Evolutionary conservation across 768 basidiomycete genomes (phyloP).

Genomic region (Porpolomopsis calyptriformis): DNA sequence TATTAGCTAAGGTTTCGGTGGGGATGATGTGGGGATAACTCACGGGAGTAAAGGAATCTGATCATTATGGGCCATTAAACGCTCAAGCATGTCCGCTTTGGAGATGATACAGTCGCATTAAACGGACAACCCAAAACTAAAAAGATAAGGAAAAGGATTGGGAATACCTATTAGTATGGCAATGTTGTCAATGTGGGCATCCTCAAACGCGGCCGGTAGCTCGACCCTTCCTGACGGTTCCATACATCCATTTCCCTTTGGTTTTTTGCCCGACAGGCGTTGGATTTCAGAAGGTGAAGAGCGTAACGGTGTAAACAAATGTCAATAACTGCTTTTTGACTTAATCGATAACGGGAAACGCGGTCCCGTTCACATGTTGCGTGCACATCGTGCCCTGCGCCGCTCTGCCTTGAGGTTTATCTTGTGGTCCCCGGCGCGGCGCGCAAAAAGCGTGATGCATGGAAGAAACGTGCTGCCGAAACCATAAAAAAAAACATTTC

Average conservation of each 20-base stretch:
- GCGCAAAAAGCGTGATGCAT: too few relatives aligned
- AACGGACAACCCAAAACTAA: conserved; percentile 1
- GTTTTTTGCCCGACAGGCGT: conserved; percentile 17
- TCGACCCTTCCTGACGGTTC: conserved; percentile 67
- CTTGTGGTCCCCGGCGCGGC: too few relatives aligned
- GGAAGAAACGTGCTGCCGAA: too few relatives aligned
- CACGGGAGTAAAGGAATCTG: conserved; percentile 83
- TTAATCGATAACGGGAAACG: too few relatives aligned
- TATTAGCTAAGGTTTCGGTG: neutral
- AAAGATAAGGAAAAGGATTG: conserved; percentile 13
- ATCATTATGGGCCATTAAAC: conserved; percentile 93
- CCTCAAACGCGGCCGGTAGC: conserved; percentile 77
- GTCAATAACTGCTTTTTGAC: too few relatives aligned
- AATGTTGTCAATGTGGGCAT: conserved; percentile 72
- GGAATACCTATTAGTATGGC: conserved; percentile 76
- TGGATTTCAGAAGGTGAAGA: conserved; percentile 2
- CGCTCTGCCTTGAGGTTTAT: too few relatives aligned
- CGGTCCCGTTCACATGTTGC: too few relatives aligned
- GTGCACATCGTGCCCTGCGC: too few relatives aligned
- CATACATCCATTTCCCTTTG: conserved; percentile 73
- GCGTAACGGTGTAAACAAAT: too few relatives aligned
- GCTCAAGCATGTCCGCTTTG: conserved; percentile 91
- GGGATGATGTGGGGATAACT: conserved; percentile 21
- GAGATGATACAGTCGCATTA: conserved; percentile 12
- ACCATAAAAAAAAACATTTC: too few relatives aligned